phyloP scores from a whole-genome alignment of 805 yeast species.

The Saturnispora zaruensis region DNA sequence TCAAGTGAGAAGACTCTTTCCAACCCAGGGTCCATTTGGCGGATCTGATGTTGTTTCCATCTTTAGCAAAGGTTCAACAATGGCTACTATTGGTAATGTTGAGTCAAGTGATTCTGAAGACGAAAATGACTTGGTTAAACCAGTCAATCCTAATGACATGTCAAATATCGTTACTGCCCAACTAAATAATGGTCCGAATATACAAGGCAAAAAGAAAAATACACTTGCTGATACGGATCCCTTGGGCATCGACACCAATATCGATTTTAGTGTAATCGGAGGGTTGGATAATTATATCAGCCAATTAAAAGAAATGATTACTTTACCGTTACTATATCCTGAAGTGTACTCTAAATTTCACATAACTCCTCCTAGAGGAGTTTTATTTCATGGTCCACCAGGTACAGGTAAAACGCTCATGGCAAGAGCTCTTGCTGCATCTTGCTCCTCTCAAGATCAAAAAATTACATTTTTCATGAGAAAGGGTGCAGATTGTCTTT shows the following conservation, averaged over 20 bases:
- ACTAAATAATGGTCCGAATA: neutral
- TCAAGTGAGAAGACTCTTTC: conserved; percentile 64
- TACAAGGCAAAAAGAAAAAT: conserved; percentile 37
- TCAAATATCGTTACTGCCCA: conserved; percentile 18
- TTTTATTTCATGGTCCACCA: conserved; percentile 96
- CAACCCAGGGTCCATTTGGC: conserved; percentile 97
- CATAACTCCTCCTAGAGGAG: conserved; percentile 96
- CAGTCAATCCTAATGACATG: conserved; percentile 28
- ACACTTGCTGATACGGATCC: conserved; percentile 87
- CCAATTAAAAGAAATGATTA: conserved; percentile 94
- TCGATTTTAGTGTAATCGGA: conserved; percentile 70
- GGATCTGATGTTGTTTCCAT: conserved; percentile 87
- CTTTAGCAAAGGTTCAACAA: conserved; percentile 43
- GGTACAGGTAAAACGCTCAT: conserved; percentile 97
- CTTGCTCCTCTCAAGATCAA: conserved; percentile 74
- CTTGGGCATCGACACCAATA: conserved; percentile 61
- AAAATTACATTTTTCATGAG: conserved; percentile 96
- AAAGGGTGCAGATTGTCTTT: conserved; percentile 93
- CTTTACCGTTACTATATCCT: conserved; percentile 85
- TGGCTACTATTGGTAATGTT: conserved; percentile 29
- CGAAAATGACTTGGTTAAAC: conserved; percentile 34
- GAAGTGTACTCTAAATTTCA: conserved; percentile 84
- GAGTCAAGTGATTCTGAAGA: conserved; percentile 42
- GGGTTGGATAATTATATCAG: conserved; percentile 86
- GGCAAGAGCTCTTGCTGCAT: conserved; percentile 96